Evolutionary conservation across 73 alveolate genomes (phyloP).

Genomic region (Loxodes magnus): DNA sequence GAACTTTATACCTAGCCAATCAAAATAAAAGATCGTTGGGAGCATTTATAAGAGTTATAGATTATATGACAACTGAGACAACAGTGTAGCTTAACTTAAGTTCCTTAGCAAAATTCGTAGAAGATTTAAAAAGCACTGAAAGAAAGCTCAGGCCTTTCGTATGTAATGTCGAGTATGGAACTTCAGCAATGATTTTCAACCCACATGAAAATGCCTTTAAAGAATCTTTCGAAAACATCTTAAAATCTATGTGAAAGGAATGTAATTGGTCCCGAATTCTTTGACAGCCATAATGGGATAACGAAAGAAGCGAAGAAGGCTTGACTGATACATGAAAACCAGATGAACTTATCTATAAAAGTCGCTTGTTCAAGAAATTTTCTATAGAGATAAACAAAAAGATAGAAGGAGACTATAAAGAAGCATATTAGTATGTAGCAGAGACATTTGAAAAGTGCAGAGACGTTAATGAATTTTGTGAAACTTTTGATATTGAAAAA

Average conservation of each 20-base stretch:
- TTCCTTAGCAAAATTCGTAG: conserved; percentile 38
- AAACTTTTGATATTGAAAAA: conserved; percentile 43
- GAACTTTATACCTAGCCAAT: conserved; percentile 77
- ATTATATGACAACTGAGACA: conserved; percentile 95
- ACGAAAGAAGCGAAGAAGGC: conserved; percentile 14
- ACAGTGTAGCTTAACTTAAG: conserved; percentile 53
- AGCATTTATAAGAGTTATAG: conserved; percentile 82
- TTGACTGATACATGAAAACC: conserved; percentile 34
- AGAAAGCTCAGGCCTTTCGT: conserved; percentile 48
- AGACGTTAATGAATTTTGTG: conserved; percentile 50
- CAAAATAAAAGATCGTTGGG: conserved; percentile 83
- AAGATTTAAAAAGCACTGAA: conserved; percentile 53
- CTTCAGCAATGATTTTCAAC: conserved; percentile 39
- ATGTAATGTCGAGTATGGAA: conserved; percentile 44
- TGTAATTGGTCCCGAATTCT: conserved; percentile 40
- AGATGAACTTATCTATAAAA: conserved; percentile 38
- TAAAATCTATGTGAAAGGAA: conserved; percentile 48
- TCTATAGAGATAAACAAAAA: conserved; percentile 44
- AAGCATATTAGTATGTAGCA: conserved; percentile 41
- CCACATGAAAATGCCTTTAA: conserved; percentile 73
- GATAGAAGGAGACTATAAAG: conserved; percentile 44
- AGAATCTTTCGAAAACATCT: conserved; percentile 37
- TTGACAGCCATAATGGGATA: conserved; percentile 22
- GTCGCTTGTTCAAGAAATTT: conserved; percentile 32
- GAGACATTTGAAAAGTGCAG: conserved; percentile 56